These are phyloP conservation scores for Teratosphaeria zuluensis DNA, from an alignment of 2,329 filamentous ascomycete species.

Conservation along the genomic window DNA sequence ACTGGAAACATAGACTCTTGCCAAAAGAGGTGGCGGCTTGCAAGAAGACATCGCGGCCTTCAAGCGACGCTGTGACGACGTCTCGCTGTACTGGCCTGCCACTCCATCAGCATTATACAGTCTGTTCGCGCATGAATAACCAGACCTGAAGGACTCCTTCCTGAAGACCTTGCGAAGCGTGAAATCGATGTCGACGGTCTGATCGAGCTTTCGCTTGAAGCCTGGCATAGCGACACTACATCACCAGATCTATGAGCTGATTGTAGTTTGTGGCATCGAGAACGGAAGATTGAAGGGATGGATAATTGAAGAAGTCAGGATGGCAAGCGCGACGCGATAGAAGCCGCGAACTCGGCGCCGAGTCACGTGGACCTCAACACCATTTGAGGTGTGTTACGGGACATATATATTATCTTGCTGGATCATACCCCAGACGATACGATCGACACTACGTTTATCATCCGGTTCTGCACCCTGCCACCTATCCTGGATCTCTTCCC, in stretches of 20 bases:
- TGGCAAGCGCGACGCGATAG: neutral
- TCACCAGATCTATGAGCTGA: neutral
- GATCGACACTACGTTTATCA: neutral
- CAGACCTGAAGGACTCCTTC: conserved; percentile 25
- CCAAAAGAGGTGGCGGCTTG: conserved; percentile 87
- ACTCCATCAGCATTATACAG: neutral
- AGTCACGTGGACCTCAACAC: neutral
- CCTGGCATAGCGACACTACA: conserved; percentile 16
- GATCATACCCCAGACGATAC: neutral
- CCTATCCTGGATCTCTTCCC: conserved; percentile 32
- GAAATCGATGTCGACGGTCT: conserved; percentile 28
- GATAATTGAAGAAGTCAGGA: neutral
- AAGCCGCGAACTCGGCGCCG: neutral
- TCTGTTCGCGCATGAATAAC: neutral
- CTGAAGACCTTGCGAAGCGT: conserved; percentile 28
- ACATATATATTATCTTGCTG: neutral
- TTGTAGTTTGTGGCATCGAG: neutral
- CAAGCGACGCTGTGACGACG: conserved; percentile 71
- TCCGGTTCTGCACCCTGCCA: conserved; percentile 24
- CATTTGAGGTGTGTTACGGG: neutral
- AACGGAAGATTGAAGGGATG: neutral
- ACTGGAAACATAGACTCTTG: conserved; percentile 86
- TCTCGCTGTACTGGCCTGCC: conserved; percentile 72
- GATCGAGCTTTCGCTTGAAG: conserved; percentile 11
- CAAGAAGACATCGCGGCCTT: conserved; percentile 82